phyloP scores from a whole-genome alignment of 140 eudicot genomes.

The Artemisia princeps region DNA sequence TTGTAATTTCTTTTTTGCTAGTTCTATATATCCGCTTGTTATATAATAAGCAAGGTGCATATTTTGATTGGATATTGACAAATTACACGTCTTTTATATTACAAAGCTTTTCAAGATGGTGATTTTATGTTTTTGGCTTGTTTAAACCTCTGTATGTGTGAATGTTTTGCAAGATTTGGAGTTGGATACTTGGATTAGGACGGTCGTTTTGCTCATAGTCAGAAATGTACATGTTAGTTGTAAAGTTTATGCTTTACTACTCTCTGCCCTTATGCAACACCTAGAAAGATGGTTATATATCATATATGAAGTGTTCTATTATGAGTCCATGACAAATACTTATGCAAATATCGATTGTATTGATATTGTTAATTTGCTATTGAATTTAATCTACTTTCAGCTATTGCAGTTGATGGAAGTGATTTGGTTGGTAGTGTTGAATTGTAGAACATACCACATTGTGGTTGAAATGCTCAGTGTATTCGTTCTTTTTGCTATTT shows the following conservation, averaged over 20 bases:
- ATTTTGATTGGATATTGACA: too few species aligned
- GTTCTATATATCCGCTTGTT: too few species aligned
- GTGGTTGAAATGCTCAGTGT: background rate
- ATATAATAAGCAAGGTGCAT: too few species aligned
- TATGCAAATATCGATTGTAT: background rate
- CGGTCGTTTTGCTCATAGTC: background rate
- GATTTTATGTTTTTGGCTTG: background rate
- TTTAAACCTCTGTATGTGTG: background rate
- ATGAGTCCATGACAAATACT: background rate
- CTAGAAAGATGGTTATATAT: background rate
- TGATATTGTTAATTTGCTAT: background rate
- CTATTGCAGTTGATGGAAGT: background rate
- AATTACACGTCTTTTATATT: too few species aligned
- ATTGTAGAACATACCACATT: background rate
- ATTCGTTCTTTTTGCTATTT: background rate
- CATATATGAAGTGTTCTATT: background rate
- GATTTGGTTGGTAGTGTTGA: background rate
- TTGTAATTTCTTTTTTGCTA: too few species aligned
- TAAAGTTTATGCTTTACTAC: background rate
- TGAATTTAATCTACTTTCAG: background rate
- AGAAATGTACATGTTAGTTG: background rate
- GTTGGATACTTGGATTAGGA: background rate
- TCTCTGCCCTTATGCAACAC: too few species aligned
- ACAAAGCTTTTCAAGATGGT: too few species aligned
- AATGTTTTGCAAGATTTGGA: background rate